Base-by-base conservation (phyloP, 208 protist species). In the Acanthamoeba divionensis region DNA sequence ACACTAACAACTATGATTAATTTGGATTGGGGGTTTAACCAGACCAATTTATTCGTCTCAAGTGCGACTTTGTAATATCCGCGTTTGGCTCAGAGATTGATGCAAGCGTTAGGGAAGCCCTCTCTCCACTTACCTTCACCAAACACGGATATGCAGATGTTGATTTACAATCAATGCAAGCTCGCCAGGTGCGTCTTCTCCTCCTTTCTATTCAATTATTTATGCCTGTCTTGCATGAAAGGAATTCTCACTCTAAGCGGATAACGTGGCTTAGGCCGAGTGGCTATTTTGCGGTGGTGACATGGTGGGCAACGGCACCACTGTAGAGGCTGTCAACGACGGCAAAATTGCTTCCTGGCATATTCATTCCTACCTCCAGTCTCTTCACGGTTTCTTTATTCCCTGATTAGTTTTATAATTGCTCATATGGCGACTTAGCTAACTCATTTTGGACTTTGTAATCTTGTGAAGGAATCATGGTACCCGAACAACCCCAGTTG, bases 291-390 rank as follows among this genome's bases (percentile, higher is more conserved):
- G 69, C 62, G 97, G 96, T 85, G 97, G 97, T 65, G 97, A 97
- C 77, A 48, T 96, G 7, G 91, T 90, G 38, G 94, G 96, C 44
- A 69, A 69, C 29, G 92, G 90, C 36, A 96, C 92, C 2, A 96
- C 96, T 13, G 97, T 98, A 0, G 97, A 98, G 71, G 96, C 97
- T 12, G 94, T 94, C 12, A 97, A 98, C 80, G 97, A 98, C 90
- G 97, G 96, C 67, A 98, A 97, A 73, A 91, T 80, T n/a, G 97
- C 97, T 12, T 90, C 96, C 18, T 97, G 96, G 93, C 47, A 83
- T 41, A 97, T 98, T 12, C 95, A 97, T 75, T 88, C 91, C 38
- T 96, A 97, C 62, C 41, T 97, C 1, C 95, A 97, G 92, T 50
- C 63, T 10, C 73, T 92, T 1, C 88, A 93, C 75, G 94, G 92